A percentile compares a stretch with the other conserved stretches of the same genome.
Evolutionary conservation across 2,329 filamentous ascomycete species (phyloP).

Genomic region (Herpotrichia juniperi): DNA sequence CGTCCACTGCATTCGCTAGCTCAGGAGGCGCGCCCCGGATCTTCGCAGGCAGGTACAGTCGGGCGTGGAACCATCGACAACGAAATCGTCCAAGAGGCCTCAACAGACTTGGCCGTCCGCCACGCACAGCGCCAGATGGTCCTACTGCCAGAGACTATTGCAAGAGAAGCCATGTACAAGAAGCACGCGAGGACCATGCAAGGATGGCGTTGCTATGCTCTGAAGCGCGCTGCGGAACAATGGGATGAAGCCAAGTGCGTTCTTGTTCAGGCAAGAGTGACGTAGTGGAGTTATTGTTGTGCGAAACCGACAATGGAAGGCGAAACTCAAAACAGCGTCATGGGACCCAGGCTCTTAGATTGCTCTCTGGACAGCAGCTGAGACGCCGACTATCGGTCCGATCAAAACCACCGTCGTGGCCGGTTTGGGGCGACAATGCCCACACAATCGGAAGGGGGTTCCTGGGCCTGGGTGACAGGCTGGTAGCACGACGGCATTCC

Average conservation of each 20-base stretch:
- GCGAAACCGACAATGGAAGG: background rate
- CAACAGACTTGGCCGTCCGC: background rate
- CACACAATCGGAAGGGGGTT: constrained; percentile 20
- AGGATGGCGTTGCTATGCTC: background rate
- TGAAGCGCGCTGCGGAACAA: background rate
- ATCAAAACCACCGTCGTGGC: constrained; percentile 32
- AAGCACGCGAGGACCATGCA: background rate
- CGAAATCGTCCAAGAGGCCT: background rate
- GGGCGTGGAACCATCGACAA: constrained; percentile 1
- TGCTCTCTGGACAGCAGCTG: constrained; percentile 18
- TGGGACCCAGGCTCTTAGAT: constrained; percentile 12
- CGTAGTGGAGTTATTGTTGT: background rate
- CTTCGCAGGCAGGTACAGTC: constrained; percentile 5
- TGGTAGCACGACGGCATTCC: constrained; percentile 23
- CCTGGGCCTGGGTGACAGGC: constrained; percentile 21
- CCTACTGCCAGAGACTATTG: background rate
- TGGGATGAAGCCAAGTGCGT: background rate
- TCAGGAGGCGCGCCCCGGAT: background rate
- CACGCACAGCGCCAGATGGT: too few relatives aligned
- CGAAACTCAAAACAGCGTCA: constrained; percentile 31
- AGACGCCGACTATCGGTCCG: constrained; percentile 38
- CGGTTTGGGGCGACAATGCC: constrained; percentile 31
- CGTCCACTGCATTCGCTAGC: too few relatives aligned
- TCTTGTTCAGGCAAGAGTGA: background rate
- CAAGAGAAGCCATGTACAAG: background rate